Percentiles rank a stretch among this genome's conserved stretches.
These are phyloP conservation scores for Aristolochia fimbriata DNA, from an alignment of 164 flowering plant genomes.

Conservation along the genomic window DNA sequence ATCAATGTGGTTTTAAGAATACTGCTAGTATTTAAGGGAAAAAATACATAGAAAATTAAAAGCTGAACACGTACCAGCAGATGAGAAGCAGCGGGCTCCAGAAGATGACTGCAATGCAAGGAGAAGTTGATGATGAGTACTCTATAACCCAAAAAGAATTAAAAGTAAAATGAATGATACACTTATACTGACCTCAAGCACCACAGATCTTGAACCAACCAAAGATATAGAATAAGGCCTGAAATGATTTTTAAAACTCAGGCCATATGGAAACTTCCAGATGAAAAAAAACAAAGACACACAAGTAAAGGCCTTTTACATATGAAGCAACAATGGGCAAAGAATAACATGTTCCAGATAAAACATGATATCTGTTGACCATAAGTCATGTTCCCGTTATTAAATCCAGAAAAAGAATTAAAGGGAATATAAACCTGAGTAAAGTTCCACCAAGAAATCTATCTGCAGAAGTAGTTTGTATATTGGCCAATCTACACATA, in stretches of 20 bases:
- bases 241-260: not conserved
- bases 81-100: slow-evolving; percentile 45
- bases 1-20: too few relatives aligned
- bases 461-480: too few relatives aligned
- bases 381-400: too few relatives aligned
- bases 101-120: slow-evolving; percentile 42
- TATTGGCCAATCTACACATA: too few relatives aligned
- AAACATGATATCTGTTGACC: too few relatives aligned
- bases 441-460: too few relatives aligned
- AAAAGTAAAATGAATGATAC: too few relatives aligned
- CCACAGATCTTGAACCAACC: slow-evolving; percentile 1
- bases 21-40: not conserved
- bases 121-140: not conserved
- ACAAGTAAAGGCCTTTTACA: too few relatives aligned
- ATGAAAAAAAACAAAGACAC: not conserved
- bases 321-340: too few relatives aligned
- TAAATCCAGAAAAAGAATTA: too few relatives aligned
- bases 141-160: not conserved
- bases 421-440: too few relatives aligned
- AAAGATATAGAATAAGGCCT: not conserved
- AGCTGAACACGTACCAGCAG: slow-evolving; percentile 39
- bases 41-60: not conserved
- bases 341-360: too few relatives aligned
- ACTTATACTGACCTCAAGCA: not conserved
- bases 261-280: not conserved